Conservation (phyloP, 352 stramenopile genomes). For the Globisporangium viniferum region DNA sequence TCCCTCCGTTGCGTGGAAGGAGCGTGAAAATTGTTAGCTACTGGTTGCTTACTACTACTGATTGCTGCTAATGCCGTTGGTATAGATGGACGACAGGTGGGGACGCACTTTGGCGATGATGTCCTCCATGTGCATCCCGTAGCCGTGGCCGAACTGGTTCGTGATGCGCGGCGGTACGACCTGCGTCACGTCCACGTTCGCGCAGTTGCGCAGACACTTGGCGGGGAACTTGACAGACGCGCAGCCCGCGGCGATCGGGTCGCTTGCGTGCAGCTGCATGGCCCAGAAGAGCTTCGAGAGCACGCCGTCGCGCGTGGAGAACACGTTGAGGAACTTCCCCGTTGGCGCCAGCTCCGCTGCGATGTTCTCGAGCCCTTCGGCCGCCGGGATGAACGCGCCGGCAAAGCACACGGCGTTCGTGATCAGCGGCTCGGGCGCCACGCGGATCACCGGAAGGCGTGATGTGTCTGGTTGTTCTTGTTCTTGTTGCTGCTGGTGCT, state of each 20-base stretch:
- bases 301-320: constrained; percentile 66
- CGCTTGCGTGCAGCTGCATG: constrained; percentile 42
- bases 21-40: not conserved
- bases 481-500: not conserved
- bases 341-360: constrained; percentile 27
- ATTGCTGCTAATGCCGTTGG: not conserved
- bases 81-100: constrained; percentile 28
- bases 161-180: constrained; percentile 50
- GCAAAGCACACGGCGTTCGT: constrained; percentile 68
- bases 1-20: not conserved
- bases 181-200: constrained; percentile 75
- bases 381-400: constrained; percentile 54
- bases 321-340: constrained; percentile 78
- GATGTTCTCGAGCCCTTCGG: constrained; percentile 35
- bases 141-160: constrained; percentile 82
- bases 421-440: constrained; percentile 25
- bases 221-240: constrained; percentile 17
- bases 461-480: not conserved
- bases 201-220: constrained; percentile 11
- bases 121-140: constrained; percentile 61
- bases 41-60: not conserved
- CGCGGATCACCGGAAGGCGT: not conserved
- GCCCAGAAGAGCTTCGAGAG: constrained; percentile 77
- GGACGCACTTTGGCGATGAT: constrained; percentile 50
- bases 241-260: constrained; percentile 52